Evolutionary conservation across 2,329 filamentous ascomycete species (phyloP).

Genomic region (Aspergillus bombycis): DNA sequence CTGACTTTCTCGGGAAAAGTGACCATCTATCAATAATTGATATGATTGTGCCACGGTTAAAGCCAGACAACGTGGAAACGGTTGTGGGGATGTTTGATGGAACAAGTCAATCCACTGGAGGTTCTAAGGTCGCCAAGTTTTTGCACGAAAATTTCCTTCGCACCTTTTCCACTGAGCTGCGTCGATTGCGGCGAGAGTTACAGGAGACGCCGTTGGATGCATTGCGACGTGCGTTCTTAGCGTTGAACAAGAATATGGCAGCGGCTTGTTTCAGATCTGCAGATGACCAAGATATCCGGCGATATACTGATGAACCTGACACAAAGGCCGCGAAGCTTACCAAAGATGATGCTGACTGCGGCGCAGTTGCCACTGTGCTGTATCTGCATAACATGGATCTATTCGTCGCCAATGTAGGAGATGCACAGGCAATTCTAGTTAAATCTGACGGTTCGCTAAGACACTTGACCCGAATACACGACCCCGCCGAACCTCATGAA

Average conservation of each 20-base stretch:
- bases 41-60: constrained; percentile 89
- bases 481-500: constrained; percentile 83
- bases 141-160: constrained; percentile 93
- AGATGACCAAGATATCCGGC: constrained; percentile 67
- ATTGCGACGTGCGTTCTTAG: constrained; percentile 80
- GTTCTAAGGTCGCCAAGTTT: constrained; percentile 94
- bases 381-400: constrained; percentile 89
- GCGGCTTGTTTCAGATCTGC: constrained; percentile 78
- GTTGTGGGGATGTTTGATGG: constrained; percentile 96
- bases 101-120: constrained; percentile 82
- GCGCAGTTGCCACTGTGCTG: constrained; percentile 87
- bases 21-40: constrained; percentile 96
- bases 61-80: constrained; percentile 85
- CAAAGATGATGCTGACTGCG: constrained; percentile 86
- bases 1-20: constrained; percentile 87
- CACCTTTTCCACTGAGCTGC: constrained; percentile 81
- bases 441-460: constrained; percentile 82
- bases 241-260: constrained; percentile 91
- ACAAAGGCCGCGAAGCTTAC: constrained; percentile 70
- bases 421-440: constrained; percentile 94
- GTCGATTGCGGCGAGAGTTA: constrained; percentile 66
- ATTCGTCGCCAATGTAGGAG: constrained; percentile 92
- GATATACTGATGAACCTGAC: constrained; percentile 66
- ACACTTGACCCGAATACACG: constrained; percentile 87
- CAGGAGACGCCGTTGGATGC: constrained; percentile 81